These are phyloP conservation scores for Komagataella ulmi DNA, from an alignment of 805 yeast genomes.

Conservation along the genomic window DNA sequence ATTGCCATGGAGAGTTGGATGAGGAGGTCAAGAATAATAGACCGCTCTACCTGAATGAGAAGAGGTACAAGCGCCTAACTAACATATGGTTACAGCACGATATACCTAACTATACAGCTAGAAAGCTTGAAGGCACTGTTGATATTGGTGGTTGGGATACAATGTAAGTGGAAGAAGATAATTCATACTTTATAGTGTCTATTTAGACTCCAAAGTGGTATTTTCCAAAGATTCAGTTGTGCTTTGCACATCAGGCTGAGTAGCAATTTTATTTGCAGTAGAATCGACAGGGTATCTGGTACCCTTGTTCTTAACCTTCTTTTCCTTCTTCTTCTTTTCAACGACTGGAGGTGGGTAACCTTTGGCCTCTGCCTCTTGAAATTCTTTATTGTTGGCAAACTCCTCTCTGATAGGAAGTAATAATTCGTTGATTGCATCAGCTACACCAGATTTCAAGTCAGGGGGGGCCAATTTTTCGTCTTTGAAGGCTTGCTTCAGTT, in stretches of 20 bases:
- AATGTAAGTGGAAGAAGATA: slow-evolving; percentile 21
- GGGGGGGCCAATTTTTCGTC: slow-evolving; percentile 76
- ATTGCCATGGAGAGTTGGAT: slow-evolving; percentile 77
- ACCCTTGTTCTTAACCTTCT: slow-evolving; percentile 79
- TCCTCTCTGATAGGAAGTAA: slow-evolving; percentile 77
- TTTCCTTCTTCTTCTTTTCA: slow-evolving; percentile 51
- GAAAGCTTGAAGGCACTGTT: slow-evolving; percentile 63
- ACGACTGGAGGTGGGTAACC: slow-evolving; percentile 76
- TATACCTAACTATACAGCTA: slow-evolving; percentile 60
- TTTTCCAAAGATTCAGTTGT: background rate
- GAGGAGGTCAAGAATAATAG: slow-evolving; percentile 60
- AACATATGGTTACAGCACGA: slow-evolving; percentile 72
- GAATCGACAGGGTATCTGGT: slow-evolving; percentile 71
- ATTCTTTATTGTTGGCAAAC: slow-evolving; percentile 47
- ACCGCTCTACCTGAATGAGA: slow-evolving; percentile 50
- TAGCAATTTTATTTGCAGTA: background rate
- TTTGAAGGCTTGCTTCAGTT: slow-evolving; percentile 59
- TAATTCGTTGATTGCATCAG: slow-evolving; percentile 69
- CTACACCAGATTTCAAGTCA: slow-evolving; percentile 86
- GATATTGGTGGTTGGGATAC: slow-evolving; percentile 98
- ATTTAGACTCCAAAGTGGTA: background rate
- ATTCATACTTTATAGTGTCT: background rate
- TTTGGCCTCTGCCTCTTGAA: slow-evolving; percentile 55
- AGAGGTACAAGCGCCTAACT: slow-evolving; percentile 52
- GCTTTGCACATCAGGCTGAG: background rate